Evolutionary conservation across 768 basidiomycete genomes (phyloP), one percentile per base, ranked within the genome.

Genomic region (Lanmaoa rubissima): DNA sequence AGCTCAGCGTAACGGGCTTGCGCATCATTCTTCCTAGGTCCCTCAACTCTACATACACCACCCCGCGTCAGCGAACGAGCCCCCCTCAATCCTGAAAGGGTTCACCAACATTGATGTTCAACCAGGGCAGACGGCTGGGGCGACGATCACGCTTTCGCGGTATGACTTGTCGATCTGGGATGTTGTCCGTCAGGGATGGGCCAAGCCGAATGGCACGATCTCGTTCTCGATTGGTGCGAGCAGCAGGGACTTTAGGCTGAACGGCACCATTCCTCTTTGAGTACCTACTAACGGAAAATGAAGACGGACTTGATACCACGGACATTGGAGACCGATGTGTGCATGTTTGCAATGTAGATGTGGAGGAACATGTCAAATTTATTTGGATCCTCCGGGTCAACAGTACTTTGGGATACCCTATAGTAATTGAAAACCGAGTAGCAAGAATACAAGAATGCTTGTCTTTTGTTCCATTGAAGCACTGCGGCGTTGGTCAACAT

Each of bases 111-210:
- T 85, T 32, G 75, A 77, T 10, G 60, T 88, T 1, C 48, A 63
- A 2, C 77, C 83, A 1, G 82, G 82, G 2, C 68, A 84, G 65
- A 77, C 66, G 26, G 68, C 68, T 55, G 68, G 58, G 9, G 82
- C 84, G 2, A 78, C 74, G 7, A 78, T 92, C 61, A 79, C 76
- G 9, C 74, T 92, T 34, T 85, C 88, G 14, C 76, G 86, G 36
- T 85, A 89, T 62, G 86, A 88, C 60, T 63, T 90, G 62, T 87
- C 84, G 21, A 78, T 90, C 53, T 93, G 90, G 92, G 88, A 93
- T 69, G 81, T 80, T 1, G 79, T 71, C 11, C 75, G 77, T 26
- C 92, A 94, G 69, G 84, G 87, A 3, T 94, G 92, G 91, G 75
- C 76, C 58, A 82, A 80, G 60, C 90, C 92, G 1, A 64, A 71